phyloP scores from a whole-genome alignment of 352 stramenopile species.

The Globisporangium nodosum region DNA sequence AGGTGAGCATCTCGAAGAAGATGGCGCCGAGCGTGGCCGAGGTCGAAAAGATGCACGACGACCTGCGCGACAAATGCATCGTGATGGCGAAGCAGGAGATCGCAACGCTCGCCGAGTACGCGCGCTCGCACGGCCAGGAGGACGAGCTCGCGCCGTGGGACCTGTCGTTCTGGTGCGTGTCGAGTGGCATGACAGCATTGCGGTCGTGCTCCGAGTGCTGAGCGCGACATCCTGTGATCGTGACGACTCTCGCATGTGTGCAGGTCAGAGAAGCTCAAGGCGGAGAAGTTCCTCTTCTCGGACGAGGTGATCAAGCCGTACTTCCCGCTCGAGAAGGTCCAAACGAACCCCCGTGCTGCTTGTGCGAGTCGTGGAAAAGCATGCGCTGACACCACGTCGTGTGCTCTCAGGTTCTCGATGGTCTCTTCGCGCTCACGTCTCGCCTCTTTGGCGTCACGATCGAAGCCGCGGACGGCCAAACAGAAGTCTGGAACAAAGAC shows the following conservation, averaged over 20 bases:
- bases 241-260: background rate
- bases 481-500: constrained; percentile 92
- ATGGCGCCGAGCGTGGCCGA: constrained; percentile 92
- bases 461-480: constrained; percentile 59
- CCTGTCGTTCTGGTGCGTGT: constrained; percentile 85
- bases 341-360: background rate
- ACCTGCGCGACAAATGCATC: constrained; percentile 92
- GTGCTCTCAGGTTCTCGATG: constrained; percentile 55
- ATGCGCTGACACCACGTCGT: background rate
- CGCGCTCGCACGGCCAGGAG: constrained; percentile 64
- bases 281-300: constrained; percentile 93
- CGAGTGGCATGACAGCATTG: background rate
- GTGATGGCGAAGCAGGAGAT: constrained; percentile 90
- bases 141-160: constrained; percentile 92
- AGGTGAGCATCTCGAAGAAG: constrained; percentile 93
- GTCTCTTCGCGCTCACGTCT: constrained; percentile 93
- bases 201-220: background rate
- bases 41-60: constrained; percentile 91
- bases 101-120: constrained; percentile 85
- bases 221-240: background rate
- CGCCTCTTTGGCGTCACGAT: constrained; percentile 95
- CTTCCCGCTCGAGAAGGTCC: constrained; percentile 92
- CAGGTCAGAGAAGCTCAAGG: constrained; percentile 92
- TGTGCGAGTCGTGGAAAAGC: background rate
- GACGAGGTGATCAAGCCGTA: constrained; percentile 97